Evolutionary conservation across 371 early-diverging fungal genomes (phyloP).

Genomic region (Saksenaea vasiformis): DNA sequence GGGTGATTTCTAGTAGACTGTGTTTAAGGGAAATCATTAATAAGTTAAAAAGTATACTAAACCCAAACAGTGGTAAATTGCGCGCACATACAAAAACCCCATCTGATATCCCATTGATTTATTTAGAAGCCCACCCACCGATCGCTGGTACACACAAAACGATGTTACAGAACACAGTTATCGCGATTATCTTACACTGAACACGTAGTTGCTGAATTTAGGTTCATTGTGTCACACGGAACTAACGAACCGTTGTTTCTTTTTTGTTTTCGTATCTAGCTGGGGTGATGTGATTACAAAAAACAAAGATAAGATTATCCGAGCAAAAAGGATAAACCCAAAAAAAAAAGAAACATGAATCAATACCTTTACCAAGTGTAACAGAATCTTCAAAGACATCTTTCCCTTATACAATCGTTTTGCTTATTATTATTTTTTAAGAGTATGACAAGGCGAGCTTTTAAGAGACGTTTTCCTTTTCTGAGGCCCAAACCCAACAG

Average conservation of each 20-base stretch:
- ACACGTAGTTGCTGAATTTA: not conserved
- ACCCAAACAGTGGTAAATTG: conserved; percentile 1
- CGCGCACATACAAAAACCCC: not conserved
- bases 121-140: not conserved
- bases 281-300: not conserved
- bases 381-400: not conserved
- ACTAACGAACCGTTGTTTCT: not conserved
- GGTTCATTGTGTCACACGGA: not conserved
- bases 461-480: conserved; percentile 2
- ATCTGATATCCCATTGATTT: not conserved
- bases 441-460: not conserved
- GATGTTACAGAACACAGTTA: conserved; percentile 1
- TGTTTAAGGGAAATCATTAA: not conserved
- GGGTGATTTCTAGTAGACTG: not conserved
- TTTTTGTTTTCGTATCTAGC: not conserved
- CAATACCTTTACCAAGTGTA: not conserved
- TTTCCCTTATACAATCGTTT: conserved; percentile 1
- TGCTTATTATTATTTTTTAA: not conserved
- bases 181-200: not conserved
- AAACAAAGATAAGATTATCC: not conserved
- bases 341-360: not conserved
- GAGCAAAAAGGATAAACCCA: not conserved
- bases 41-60: not conserved
- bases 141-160: not conserved
- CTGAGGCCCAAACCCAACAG: conserved; percentile 2